Evolutionary conservation across 768 basidiomycete species (phyloP), one percentile per base, ranked within the genome.

Genomic region (Infundibulicybe gibba): DNA sequence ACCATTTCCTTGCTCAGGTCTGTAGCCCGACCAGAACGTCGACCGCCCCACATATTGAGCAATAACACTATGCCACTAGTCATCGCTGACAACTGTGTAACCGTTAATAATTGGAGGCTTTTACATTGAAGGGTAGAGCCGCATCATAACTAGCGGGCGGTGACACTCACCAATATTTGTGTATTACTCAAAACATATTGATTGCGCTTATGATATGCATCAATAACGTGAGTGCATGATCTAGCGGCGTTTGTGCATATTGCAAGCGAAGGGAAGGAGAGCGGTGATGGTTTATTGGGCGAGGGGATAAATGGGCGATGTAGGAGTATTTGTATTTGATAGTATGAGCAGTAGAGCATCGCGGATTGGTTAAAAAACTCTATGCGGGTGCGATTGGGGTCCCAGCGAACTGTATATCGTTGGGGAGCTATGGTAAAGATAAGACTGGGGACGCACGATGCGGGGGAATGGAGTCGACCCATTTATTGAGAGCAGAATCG

Each of bases 221-320:
- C 81, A 38, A 84, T 59, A 25, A 90, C 71, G 40, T 82, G 81
- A 17, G 71, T 71, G 41, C 75, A 79, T 0, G 81, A 80, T 9
- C 87, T 70, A 1, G 87, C 83, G 1, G 87, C 77, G 41, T 85
- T 87, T 25, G 80, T 79, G 59, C 85, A 87, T 40, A 89, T 88
- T 0, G 85, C 82, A 6, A 88, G 71, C 0, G 85, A 40, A 73
- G 80, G 76, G 30, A 79, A 64, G 6, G 50, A 49, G 43, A 64
- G 35, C 5, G 44, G 49, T 3, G 61, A 50, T 13, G 49, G 66
- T 43, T 73, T 74, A 25, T 67, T 62, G 2, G 76, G 70, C 0
- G 72, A 70, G 0, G 80, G 79, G 41, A 88, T 80, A 65, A 84
- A 87, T 2, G 83, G 83, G 25, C 85, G 71, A 59, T 89, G 87